These are phyloP conservation scores for Fraxinus excelsior DNA, from an alignment of 257 asterid species.

Conservation along the genomic window DNA sequence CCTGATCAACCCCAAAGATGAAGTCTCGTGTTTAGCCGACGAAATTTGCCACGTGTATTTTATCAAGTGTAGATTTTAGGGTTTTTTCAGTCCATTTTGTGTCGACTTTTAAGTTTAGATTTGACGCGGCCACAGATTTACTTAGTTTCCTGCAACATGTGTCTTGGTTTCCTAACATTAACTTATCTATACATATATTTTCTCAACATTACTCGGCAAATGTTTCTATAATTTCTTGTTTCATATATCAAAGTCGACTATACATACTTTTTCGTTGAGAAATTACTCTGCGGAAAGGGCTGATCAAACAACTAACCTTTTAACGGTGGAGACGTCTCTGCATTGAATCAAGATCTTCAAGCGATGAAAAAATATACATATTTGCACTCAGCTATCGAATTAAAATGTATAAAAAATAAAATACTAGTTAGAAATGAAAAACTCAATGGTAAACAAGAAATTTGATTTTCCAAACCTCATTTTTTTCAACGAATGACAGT, in stretches of 20 bases:
- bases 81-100: constrained; percentile 29
- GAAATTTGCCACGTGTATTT: constrained; percentile 42
- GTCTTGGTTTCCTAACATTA: constrained; percentile 27
- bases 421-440: no score
- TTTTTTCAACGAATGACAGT: neutral
- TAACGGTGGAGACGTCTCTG: no score
- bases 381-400: no score
- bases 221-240: neutral
- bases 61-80: constrained; percentile 58
- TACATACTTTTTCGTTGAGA: no score
- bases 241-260: no score
- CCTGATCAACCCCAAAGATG: constrained; percentile 79
- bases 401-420: no score
- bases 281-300: no score
- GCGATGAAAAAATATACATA: no score
- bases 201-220: neutral
- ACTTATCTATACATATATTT: constrained; percentile 21
- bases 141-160: constrained; percentile 29
- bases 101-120: constrained; percentile 39
- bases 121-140: constrained; percentile 34
- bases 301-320: no score
- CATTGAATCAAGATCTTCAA: no score
- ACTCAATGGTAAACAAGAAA: no score
- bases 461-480: no score
- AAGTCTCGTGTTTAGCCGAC: constrained; percentile 3